Percentiles rank a stretch among this genome's conserved stretches.
Evolutionary conservation across 352 stramenopile species (phyloP).

Genomic region (Globisporangium cystogenes): DNA sequence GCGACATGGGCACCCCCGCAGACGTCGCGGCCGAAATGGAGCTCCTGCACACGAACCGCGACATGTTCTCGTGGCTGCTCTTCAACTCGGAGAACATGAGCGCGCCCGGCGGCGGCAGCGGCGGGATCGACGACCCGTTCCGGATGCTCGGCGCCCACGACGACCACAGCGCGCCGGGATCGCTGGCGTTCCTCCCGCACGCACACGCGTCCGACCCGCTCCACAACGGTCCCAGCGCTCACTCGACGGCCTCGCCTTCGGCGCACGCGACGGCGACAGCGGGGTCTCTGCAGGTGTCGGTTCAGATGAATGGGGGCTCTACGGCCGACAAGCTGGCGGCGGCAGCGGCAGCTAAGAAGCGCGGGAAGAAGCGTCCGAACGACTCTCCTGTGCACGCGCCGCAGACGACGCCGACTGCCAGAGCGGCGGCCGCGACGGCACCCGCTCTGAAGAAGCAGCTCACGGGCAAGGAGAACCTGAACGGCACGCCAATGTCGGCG

Average conservation of each 20-base stretch:
- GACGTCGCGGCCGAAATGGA: constrained; percentile 54
- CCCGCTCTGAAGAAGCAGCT: constrained; percentile 23
- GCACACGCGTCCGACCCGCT: constrained; percentile 8
- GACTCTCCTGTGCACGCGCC: constrained; percentile 21
- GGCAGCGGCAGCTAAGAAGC: constrained; percentile 21
- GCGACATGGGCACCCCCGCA: constrained; percentile 17
- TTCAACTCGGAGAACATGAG: constrained; percentile 86
- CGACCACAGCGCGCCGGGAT: constrained; percentile 10
- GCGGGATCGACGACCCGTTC: constrained; percentile 67
- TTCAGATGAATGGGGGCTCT: constrained; percentile 7
- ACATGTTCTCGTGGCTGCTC: constrained; percentile 84
- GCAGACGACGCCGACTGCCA: constrained; percentile 6
- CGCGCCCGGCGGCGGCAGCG: constrained; percentile 20
- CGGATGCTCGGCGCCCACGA: constrained; percentile 38
- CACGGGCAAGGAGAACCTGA: constrained; percentile 16
- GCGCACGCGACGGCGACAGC: constrained; percentile 9
- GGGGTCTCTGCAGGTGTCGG: constrained; percentile 12
- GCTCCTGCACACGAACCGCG: constrained; percentile 60
- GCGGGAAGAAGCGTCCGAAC: constrained; percentile 53
- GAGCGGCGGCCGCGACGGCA: constrained; percentile 3
- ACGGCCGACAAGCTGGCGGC: constrained; percentile 7
- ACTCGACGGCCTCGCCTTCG: constrained; percentile 7
- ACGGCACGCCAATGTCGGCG: constrained; percentile 31
- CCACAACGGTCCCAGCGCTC: not conserved
- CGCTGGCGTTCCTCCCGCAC: constrained; percentile 28